Evolutionary conservation across 306 rosid genomes (phyloP).

Genomic region (Lathyrus sativus): DNA sequence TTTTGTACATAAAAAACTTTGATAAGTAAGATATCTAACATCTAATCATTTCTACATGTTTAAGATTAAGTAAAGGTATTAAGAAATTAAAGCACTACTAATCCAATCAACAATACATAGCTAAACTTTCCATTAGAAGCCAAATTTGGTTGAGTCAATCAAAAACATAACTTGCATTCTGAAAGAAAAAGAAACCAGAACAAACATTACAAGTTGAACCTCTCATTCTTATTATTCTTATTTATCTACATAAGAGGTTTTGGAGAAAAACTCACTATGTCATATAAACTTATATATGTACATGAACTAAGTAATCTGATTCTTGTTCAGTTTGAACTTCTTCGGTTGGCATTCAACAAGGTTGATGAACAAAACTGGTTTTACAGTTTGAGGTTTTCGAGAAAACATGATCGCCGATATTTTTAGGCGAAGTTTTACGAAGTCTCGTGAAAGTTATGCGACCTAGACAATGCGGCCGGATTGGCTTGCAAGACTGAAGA

Average conservation of each 20-base stretch:
- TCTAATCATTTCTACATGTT: no score
- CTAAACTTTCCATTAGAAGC: not conserved
- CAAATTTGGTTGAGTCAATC: not conserved
- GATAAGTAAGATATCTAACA: no score
- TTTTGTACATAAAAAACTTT: no score
- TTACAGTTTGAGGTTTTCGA: slow-evolving; percentile 22
- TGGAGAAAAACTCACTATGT: slow-evolving; percentile 39
- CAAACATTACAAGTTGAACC: slow-evolving; percentile 35
- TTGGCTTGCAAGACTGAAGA: slow-evolving; percentile 67
- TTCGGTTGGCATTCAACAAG: slow-evolving; percentile 33
- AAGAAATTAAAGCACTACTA: no score
- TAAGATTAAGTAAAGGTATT: no score
- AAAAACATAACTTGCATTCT: slow-evolving; percentile 11
- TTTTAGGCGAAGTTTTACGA: slow-evolving; percentile 28
- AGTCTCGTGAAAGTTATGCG: slow-evolving; percentile 70
- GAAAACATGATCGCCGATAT: slow-evolving; percentile 17
- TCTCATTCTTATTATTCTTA: slow-evolving; percentile 39
- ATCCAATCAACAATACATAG: not conserved
- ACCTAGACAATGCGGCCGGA: slow-evolving; percentile 83
- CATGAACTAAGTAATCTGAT: slow-evolving; percentile 26
- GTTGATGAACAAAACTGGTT: slow-evolving; percentile 25
- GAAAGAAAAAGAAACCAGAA: slow-evolving; percentile 31
- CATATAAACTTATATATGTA: slow-evolving; percentile 31
- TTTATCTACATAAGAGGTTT: slow-evolving; percentile 32
- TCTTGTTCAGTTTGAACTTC: slow-evolving; percentile 12